Evolutionary conservation across 768 basidiomycete genomes (phyloP).

Genomic region (Boletus subparvulus): DNA sequence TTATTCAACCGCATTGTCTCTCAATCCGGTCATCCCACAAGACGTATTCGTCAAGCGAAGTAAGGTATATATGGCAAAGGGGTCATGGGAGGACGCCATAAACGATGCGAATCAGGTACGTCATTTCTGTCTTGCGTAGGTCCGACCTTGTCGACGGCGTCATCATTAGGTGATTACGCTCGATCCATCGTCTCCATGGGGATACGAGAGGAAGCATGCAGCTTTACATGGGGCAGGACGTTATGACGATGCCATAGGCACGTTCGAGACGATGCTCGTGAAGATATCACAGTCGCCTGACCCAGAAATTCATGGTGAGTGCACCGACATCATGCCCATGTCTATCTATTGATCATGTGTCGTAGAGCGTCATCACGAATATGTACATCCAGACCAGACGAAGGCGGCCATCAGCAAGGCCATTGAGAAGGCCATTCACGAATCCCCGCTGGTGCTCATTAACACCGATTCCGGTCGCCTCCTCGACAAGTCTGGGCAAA

Average conservation of each 20-base stretch:
- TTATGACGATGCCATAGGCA: not conserved
- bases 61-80: too few species aligned
- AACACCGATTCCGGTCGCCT: constrained; percentile 4
- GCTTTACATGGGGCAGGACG: not conserved
- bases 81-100: too few species aligned
- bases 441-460: constrained; percentile 3
- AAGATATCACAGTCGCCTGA: not conserved
- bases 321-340: not conserved
- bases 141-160: not conserved
- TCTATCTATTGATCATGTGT: not conserved
- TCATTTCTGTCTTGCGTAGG: not conserved
- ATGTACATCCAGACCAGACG: not conserved
- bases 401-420: not conserved
- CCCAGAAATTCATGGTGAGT: not conserved
- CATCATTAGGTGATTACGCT: not conserved
- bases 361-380: not conserved
- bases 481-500: not conserved
- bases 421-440: not conserved
- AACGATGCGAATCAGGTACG: not conserved
- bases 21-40: too few species aligned
- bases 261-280: constrained; percentile 4
- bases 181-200: not conserved
- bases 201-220: not conserved
- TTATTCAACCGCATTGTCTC: too few species aligned
- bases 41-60: too few species aligned